Percentiles rank a stretch among this genome's conserved stretches.
These are phyloP conservation scores for Clonostachys byssicola DNA, from an alignment of 2,329 filamentous ascomycete species.

Conservation along the genomic window DNA sequence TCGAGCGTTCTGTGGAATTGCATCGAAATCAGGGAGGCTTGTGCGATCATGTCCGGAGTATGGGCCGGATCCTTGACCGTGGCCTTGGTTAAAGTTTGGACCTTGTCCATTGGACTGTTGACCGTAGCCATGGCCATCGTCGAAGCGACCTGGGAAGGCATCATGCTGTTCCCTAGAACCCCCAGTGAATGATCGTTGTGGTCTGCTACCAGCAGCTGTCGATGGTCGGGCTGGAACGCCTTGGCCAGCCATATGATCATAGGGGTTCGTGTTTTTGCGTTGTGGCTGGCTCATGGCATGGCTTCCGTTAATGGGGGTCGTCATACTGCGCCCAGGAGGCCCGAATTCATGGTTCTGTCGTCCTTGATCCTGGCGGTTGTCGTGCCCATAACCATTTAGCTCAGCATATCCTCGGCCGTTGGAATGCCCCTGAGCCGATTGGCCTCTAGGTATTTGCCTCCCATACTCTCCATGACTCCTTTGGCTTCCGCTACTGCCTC, in stretches of 20 bases:
- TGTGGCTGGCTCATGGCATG: conserved; percentile 26
- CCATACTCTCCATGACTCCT: conserved; percentile 17
- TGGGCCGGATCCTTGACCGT: not conserved
- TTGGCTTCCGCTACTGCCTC: conserved; percentile 17
- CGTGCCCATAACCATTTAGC: conserved; percentile 15
- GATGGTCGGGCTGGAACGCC: conserved; percentile 47
- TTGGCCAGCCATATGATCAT: conserved; percentile 37
- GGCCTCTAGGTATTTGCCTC: conserved; percentile 3
- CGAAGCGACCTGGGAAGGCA: conserved; percentile 11
- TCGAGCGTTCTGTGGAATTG: conserved; percentile 23
- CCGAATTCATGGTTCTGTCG: conserved; percentile 37
- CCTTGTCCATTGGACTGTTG: conserved; percentile 7
- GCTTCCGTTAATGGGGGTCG: conserved; percentile 48
- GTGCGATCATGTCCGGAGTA: conserved; percentile 5
- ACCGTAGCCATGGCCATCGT: conserved; percentile 24
- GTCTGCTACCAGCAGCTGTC: conserved; percentile 44
- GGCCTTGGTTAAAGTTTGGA: not conserved
- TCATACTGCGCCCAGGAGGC: conserved; percentile 54
- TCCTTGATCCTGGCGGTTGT: conserved; percentile 12
- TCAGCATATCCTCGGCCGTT: too few species aligned
- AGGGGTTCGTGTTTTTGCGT: conserved; percentile 39
- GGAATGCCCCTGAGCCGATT: too few species aligned
- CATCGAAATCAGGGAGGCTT: conserved; percentile 37
- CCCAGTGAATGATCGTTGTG: conserved; percentile 27
- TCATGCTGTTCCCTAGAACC: not conserved